Base-by-base conservation (phyloP, 805 yeast genomes). In the Helenozyma rhizophorensis region DNA sequence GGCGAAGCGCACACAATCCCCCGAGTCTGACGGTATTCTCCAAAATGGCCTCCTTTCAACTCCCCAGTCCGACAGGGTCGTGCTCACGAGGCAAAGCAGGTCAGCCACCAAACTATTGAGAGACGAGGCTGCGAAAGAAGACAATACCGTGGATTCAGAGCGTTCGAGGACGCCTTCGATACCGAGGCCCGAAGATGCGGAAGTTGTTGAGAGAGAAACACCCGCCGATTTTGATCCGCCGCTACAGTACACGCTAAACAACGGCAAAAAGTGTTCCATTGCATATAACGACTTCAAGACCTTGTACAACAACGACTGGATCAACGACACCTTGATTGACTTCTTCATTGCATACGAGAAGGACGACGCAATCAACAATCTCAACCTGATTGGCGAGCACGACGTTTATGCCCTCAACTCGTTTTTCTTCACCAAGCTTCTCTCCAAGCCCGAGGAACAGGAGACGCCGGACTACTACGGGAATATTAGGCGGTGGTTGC, bases 261-360 rank as follows among this genome's bases (percentile, higher is more conserved):
- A 78, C 45, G 72, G 71, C 4, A 69, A 75, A 25, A 55, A 60
- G 1, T 71, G 83, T 42, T 70, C 72, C 4, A 72, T 90, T 7
- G 68, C 78, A 1, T 72, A 76, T 38, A 68, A 74, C 23, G 98
- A 93, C 52, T 86, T 83, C 54, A 76, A 75, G 40, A 83, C 96
- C 27, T 67, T 90, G 8, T 78, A 80, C 50, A 80, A 82, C 37
- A 79, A 80, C 28, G 85, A 83, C 41, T 90, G 95, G 89, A 75
- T 93, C 30, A 90, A 93, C 60, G 98, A 93, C 51, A 74, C 83
- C 0, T 65, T 93, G 30, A 80, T 93, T 34, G 96, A 87, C 55
- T 90, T 90, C 53, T 88, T 85, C 49, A 66, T 86, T 18, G 76
- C 75, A 36, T 81, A 69, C 50, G 74, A 71, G 42, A 66, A 76